Conservation (phyloP, 148 eudicot genomes). For the Limonium bicolor region DNA sequence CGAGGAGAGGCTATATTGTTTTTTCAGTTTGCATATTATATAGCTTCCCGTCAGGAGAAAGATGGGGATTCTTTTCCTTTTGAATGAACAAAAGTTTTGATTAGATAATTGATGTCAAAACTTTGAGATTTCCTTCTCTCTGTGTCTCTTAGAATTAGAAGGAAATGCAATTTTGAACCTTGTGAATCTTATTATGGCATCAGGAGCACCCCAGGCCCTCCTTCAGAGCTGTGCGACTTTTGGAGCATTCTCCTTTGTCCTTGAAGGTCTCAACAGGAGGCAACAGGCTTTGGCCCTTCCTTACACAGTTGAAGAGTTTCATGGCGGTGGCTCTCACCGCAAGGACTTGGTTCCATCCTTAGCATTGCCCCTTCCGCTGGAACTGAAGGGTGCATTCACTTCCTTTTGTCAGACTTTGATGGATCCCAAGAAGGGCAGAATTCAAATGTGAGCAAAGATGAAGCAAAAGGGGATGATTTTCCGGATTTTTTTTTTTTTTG, state of each 20-base stretch:
- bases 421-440: constrained; percentile 10
- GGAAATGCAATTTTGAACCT: too few relatives aligned
- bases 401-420: constrained; percentile 1
- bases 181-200: neutral
- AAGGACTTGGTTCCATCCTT: constrained; percentile 39
- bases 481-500: neutral
- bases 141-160: too few relatives aligned
- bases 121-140: too few relatives aligned
- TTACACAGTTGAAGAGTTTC: constrained; percentile 10
- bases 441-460: neutral
- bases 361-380: constrained; percentile 8
- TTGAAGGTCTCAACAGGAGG: constrained; percentile 62
- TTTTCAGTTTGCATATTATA: too few relatives aligned
- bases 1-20: too few relatives aligned
- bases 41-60: too few relatives aligned
- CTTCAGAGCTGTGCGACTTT: constrained; percentile 68
- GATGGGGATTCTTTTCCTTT: too few relatives aligned
- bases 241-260: constrained; percentile 64
- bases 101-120: too few relatives aligned
- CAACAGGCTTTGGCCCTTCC: constrained; percentile 61
- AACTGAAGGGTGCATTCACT: neutral
- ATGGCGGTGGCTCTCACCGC: constrained; percentile 6
- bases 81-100: too few relatives aligned
- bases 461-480: neutral
- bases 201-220: constrained; percentile 77